Percentiles rank a stretch among this genome's conserved stretches.
phyloP scores from a whole-genome alignment of 2,329 filamentous ascomycete genomes.

The Botrytis hyacinthi region DNA sequence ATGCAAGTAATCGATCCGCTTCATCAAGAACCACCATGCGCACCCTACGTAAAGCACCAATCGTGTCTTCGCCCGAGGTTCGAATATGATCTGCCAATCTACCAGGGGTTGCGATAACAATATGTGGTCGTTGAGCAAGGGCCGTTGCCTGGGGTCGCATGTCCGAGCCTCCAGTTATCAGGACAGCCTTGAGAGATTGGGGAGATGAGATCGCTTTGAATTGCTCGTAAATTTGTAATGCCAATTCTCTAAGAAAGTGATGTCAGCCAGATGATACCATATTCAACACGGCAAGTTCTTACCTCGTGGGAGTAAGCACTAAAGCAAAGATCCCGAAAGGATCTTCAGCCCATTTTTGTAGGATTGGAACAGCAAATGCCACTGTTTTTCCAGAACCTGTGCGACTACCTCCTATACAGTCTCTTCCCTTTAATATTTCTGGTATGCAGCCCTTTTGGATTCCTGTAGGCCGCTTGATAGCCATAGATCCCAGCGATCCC shows the following conservation, averaged over 20 bases:
- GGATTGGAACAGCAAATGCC: conserved; percentile 89
- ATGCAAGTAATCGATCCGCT: conserved; percentile 81
- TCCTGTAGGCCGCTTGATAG: conserved; percentile 83
- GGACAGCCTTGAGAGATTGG: conserved; percentile 79
- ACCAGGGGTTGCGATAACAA: conserved; percentile 93
- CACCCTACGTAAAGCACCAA: conserved; percentile 74
- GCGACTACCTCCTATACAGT: conserved; percentile 91
- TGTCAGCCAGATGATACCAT: conserved; percentile 24
- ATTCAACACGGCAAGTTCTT: conserved; percentile 28
- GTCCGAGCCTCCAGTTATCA: conserved; percentile 91
- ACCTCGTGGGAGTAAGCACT: conserved; percentile 83
- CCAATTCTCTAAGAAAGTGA: conserved; percentile 66
- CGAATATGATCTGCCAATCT: conserved; percentile 90
- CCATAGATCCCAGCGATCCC: conserved; percentile 70
- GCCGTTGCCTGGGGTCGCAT: conserved; percentile 89
- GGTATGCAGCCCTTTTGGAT: conserved; percentile 95
- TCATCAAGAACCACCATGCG: conserved; percentile 92
- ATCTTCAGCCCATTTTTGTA: conserved; percentile 91
- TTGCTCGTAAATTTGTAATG: conserved; percentile 94
- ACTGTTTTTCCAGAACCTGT: conserved; percentile 98
- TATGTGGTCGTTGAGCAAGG: conserved; percentile 76
- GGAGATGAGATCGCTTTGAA: conserved; percentile 88
- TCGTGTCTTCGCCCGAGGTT: conserved; percentile 86
- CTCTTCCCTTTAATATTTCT: conserved; percentile 82
- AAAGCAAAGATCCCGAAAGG: conserved; percentile 88